These are phyloP conservation scores for Claviceps quebecensis DNA, from an alignment of 2,329 filamentous ascomycete genomes.

Conservation along the genomic window DNA sequence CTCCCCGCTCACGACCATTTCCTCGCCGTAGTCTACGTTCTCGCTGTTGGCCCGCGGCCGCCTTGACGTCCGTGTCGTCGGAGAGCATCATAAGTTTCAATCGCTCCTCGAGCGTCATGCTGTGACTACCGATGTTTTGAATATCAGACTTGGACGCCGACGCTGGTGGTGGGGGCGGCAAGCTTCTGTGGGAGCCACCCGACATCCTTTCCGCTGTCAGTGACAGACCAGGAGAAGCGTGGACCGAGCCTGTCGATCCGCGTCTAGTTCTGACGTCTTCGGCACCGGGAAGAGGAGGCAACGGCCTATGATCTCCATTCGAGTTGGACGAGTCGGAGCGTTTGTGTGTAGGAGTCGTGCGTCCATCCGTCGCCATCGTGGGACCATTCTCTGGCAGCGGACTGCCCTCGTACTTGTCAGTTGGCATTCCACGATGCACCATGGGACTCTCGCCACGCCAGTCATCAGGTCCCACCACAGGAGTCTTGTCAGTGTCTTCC, in stretches of 20 bases:
- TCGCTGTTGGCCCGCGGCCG: constrained; percentile 50
- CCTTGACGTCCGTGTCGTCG: constrained; percentile 43
- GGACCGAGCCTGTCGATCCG: constrained; percentile 30
- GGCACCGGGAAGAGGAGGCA: constrained; percentile 71
- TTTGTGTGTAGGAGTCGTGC: constrained; percentile 31
- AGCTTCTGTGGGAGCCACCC: constrained; percentile 47
- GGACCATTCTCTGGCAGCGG: constrained; percentile 45
- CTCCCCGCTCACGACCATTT: constrained; percentile 34
- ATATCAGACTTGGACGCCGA: constrained; percentile 60
- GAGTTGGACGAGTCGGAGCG: constrained; percentile 64
- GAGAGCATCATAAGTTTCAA: constrained; percentile 81
- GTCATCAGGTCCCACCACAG: constrained; percentile 92
- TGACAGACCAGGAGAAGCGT: constrained; percentile 50
- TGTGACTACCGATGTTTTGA: constrained; percentile 57
- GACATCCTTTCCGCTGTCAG: constrained; percentile 60
- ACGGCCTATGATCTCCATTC: constrained; percentile 66
- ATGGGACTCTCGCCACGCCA: constrained; percentile 64
- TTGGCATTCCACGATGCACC: constrained; percentile 13
- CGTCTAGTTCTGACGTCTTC: constrained; percentile 21
- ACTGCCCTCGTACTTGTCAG: constrained; percentile 47
- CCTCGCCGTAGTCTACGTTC: constrained; percentile 56
- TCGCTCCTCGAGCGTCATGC: constrained; percentile 75
- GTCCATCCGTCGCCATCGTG: constrained; percentile 28
- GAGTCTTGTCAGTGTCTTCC: constrained; percentile 93
- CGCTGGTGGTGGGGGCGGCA: constrained; percentile 62